Conservation (phyloP, 148 eudicot species). For the Hydrangea macrophylla region DNA sequence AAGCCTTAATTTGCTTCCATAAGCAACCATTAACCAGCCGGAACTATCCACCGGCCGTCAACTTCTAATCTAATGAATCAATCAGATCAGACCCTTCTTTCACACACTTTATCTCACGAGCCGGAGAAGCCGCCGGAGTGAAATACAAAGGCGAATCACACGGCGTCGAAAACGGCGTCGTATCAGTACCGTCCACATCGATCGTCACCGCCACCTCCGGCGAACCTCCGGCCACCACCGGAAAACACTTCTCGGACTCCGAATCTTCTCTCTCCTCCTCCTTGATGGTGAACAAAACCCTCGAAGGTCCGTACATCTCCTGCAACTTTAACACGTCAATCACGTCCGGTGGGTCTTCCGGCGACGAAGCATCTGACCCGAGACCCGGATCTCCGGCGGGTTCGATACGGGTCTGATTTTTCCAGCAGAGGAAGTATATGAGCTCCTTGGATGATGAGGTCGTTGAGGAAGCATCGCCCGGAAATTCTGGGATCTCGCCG, state of each 20-base stretch:
- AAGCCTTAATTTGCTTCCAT: no score
- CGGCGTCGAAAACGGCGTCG: constrained; percentile 39
- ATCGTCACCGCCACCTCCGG: constrained; percentile 11
- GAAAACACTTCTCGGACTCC: constrained; percentile 11
- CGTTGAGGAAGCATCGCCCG: not conserved
- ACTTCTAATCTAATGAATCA: no score
- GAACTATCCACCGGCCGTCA: no score
- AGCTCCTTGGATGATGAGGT: constrained; percentile 27
- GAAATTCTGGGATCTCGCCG: not conserved
- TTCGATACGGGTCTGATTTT: constrained; percentile 21
- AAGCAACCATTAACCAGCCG: no score
- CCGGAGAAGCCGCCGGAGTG: constrained; percentile 36
- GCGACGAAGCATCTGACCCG: not conserved
- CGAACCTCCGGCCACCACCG: not conserved
- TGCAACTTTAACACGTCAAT: constrained; percentile 28
- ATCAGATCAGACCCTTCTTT: no score
- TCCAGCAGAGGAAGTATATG: constrained; percentile 31
- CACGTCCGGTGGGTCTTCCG: not conserved
- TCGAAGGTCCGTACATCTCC: constrained; percentile 30
- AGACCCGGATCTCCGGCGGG: constrained; percentile 1
- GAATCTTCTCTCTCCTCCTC: constrained; percentile 30
- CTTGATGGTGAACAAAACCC: constrained; percentile 25
- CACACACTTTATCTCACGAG: constrained; percentile 7
- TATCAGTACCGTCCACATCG: not conserved
- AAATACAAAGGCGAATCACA: constrained; percentile 34